Conservation (phyloP, 495 filamentous ascomycete genomes). For the Schizothecium vesticola region DNA sequence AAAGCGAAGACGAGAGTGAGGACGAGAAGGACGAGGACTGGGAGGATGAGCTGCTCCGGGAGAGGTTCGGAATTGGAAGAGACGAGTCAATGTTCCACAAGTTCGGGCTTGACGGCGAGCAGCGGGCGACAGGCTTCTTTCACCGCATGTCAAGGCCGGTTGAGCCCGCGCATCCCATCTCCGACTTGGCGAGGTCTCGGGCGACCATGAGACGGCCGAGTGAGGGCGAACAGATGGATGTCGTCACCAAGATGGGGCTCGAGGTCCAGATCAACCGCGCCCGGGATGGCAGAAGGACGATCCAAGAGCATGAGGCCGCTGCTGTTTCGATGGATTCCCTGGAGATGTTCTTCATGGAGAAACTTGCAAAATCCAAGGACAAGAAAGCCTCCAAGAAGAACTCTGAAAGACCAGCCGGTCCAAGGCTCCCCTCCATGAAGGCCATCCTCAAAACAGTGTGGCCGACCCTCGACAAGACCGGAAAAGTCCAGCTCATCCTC, state of each 20-base stretch:
- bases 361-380: slow-evolving; percentile 18
- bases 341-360: slow-evolving; percentile 26
- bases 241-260: slow-evolving; percentile 15
- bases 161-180: background rate
- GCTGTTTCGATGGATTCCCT: slow-evolving; percentile 20
- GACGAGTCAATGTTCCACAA: slow-evolving; percentile 11
- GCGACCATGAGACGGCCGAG: background rate
- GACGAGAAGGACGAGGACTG: slow-evolving; percentile 8
- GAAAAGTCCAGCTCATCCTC: slow-evolving; percentile 52
- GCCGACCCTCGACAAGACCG: slow-evolving; percentile 52
- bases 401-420: background rate
- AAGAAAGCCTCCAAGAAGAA: slow-evolving; percentile 9
- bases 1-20: background rate
- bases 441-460: slow-evolving; percentile 69
- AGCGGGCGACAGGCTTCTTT: slow-evolving; percentile 13
- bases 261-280: slow-evolving; percentile 19
- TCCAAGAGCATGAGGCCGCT: background rate
- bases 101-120: slow-evolving; percentile 1
- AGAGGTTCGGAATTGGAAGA: background rate
- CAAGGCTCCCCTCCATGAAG: slow-evolving; percentile 37
- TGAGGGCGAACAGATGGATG: slow-evolving; percentile 13
- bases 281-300: slow-evolving; percentile 3
- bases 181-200: background rate
- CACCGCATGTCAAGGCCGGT: slow-evolving; percentile 11
- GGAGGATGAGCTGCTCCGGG: slow-evolving; percentile 8